A percentile compares a stretch with the other conserved stretches of the same genome.
Evolutionary conservation across 2,329 filamentous ascomycete genomes (phyloP).

Genomic region (Neopestalotiopsis clavispora): DNA sequence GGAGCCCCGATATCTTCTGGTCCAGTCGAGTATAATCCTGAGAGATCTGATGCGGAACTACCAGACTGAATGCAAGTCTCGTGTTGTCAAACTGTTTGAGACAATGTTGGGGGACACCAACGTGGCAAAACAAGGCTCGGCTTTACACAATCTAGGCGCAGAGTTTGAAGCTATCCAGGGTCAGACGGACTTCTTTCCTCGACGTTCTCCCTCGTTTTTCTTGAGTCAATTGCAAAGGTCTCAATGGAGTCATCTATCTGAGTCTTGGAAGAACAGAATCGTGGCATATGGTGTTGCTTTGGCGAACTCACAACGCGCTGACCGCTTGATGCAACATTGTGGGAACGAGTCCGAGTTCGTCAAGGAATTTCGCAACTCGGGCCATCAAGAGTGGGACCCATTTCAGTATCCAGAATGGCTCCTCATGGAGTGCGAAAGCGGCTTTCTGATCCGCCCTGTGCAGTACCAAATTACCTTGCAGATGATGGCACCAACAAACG

Average conservation of each 20-base stretch:
- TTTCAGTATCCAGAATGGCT: conserved; percentile 61
- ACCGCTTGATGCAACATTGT: conserved; percentile 40
- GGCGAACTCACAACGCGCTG: conserved; percentile 44
- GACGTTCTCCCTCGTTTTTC: not conserved
- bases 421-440: conserved; percentile 67
- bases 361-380: conserved; percentile 51
- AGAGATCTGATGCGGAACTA: too few relatives aligned
- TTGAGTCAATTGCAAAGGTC: not conserved
- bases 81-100: too few relatives aligned
- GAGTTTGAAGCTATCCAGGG: too few relatives aligned
- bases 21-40: too few relatives aligned
- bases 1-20: too few relatives aligned
- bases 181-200: too few relatives aligned
- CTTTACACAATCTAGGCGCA: too few relatives aligned
- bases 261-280: conserved; percentile 41
- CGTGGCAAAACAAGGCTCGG: too few relatives aligned
- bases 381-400: conserved; percentile 61
- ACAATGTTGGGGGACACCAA: too few relatives aligned
- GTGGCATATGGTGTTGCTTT: conserved; percentile 46
- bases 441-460: conserved; percentile 62
- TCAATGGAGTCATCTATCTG: conserved; percentile 29
- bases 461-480: conserved; percentile 62
- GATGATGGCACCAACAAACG: conserved; percentile 47
- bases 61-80: too few relatives aligned
- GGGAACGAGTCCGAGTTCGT: conserved; percentile 38